phyloP scores from a whole-genome alignment of 148 eudicot species.

The Rhododendron kiyosumense region DNA sequence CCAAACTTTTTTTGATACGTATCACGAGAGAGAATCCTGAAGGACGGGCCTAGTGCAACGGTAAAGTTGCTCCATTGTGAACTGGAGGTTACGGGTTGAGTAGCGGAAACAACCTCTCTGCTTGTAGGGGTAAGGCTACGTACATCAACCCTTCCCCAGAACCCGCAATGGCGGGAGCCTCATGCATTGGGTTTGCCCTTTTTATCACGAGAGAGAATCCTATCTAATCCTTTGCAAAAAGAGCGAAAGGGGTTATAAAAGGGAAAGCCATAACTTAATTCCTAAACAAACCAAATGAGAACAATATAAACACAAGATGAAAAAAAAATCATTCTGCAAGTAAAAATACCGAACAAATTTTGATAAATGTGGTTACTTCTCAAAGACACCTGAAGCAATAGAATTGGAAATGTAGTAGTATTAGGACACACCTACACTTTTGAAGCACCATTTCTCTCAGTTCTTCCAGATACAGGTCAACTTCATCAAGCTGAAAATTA shows the following conservation, averaged over 20 bases:
- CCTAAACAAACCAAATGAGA: not conserved
- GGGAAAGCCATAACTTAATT: not conserved
- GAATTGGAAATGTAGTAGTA: not conserved
- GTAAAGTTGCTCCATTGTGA: too few species aligned
- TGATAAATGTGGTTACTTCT: not conserved
- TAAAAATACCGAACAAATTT: not conserved
- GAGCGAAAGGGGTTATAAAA: not conserved
- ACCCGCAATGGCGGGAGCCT: too few species aligned
- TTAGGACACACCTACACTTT: constrained; percentile 50
- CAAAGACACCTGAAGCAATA: not conserved
- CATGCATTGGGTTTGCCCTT: too few species aligned
- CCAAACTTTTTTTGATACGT: not conserved
- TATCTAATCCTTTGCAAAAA: not conserved
- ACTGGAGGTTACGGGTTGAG: too few species aligned
- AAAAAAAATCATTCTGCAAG: not conserved
- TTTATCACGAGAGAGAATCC: not conserved
- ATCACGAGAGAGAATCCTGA: not conserved
- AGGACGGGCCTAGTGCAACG: too few species aligned
- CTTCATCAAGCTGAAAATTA: constrained; percentile 41
- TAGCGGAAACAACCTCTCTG: too few species aligned
- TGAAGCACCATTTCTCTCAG: constrained; percentile 47
- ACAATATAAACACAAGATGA: not conserved
- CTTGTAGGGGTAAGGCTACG: too few species aligned
- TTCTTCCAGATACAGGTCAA: constrained; percentile 39
- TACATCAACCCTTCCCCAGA: too few species aligned